Conservation (phyloP, 371 early-diverging fungal species). For the Circinella minor region DNA sequence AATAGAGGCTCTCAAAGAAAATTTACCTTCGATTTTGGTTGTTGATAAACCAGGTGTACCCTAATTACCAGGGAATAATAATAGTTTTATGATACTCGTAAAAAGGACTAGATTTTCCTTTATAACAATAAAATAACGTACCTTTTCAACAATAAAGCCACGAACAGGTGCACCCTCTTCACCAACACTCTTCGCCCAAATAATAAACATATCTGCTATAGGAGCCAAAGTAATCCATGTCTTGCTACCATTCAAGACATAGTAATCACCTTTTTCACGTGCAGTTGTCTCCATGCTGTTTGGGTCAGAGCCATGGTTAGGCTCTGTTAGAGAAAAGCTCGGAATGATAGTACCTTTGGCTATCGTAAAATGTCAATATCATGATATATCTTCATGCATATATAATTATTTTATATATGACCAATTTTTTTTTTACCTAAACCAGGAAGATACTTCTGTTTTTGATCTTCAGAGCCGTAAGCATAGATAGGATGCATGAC, state of each 20-base stretch:
- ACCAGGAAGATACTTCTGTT: slow-evolving; percentile 90
- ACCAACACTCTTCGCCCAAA: slow-evolving; percentile 93
- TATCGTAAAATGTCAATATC: slow-evolving; percentile 23
- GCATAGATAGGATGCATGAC: slow-evolving; percentile 98
- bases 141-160: slow-evolving; percentile 94
- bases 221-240: slow-evolving; percentile 99
- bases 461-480: slow-evolving; percentile 91
- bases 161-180: slow-evolving; percentile 84
- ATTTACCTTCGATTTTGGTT: slow-evolving; percentile 94
- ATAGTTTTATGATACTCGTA: too few species aligned
- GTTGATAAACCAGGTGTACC: slow-evolving; percentile 88
- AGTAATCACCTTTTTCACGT: slow-evolving; percentile 74
- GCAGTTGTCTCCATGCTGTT: slow-evolving; percentile 94
- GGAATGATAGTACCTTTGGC: slow-evolving; percentile 92
- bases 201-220: slow-evolving; percentile 95
- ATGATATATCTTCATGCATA: not conserved
- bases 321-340: slow-evolving; percentile 97
- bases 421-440: slow-evolving; percentile 61
- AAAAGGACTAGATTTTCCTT: too few species aligned
- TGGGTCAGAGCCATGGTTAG: slow-evolving; percentile 98
- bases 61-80: slow-evolving; percentile 20
- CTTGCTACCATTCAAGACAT: slow-evolving; percentile 90
- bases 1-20: slow-evolving; percentile 92
- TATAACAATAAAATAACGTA: slow-evolving; percentile 9
- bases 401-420: not conserved